phyloP scores from a whole-genome alignment of 1,284 basidiomycete genomes.

The Tilletia caries region DNA sequence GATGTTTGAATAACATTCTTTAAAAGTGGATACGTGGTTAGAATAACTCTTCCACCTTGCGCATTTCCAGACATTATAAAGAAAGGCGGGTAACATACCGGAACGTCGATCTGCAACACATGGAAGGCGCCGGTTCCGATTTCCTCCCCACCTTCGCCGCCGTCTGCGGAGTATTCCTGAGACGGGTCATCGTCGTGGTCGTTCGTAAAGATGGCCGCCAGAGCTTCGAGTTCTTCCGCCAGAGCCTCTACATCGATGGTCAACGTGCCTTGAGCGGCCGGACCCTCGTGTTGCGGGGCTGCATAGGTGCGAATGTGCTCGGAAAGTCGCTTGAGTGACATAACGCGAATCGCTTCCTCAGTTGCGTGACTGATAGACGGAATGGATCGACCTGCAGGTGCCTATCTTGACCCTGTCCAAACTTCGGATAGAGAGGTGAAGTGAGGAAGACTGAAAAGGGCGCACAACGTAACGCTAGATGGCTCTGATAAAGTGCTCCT shows the following conservation, averaged over 20 bases:
- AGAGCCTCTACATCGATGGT: conserved; percentile 18
- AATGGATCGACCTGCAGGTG: too few relatives aligned
- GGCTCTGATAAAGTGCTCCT: too few relatives aligned
- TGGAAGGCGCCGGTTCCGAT: conserved; percentile 5
- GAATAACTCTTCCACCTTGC: too few relatives aligned
- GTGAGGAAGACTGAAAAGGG: too few relatives aligned
- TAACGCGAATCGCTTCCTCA: neutral
- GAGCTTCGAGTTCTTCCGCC: conserved; percentile 42
- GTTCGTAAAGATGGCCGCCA: conserved; percentile 40
- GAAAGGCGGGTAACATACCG: too few relatives aligned
- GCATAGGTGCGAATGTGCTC: neutral
- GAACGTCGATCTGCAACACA: neutral
- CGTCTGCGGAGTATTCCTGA: neutral
- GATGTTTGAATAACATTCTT: too few relatives aligned
- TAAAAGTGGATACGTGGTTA: too few relatives aligned
- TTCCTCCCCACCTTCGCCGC: neutral
- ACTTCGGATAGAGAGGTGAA: too few relatives aligned
- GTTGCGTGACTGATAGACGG: too few relatives aligned
- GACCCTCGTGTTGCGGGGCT: neutral
- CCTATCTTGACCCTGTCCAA: too few relatives aligned
- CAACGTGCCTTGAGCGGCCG: neutral
- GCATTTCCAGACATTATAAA: too few relatives aligned
- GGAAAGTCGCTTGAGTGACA: neutral
- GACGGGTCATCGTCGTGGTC: conserved; percentile 31
- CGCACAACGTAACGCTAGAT: too few relatives aligned